Evolutionary conservation across 257 asterid species (phyloP), one percentile per base, ranked within the genome.

Genomic region (Linaria vulgaris): DNA sequence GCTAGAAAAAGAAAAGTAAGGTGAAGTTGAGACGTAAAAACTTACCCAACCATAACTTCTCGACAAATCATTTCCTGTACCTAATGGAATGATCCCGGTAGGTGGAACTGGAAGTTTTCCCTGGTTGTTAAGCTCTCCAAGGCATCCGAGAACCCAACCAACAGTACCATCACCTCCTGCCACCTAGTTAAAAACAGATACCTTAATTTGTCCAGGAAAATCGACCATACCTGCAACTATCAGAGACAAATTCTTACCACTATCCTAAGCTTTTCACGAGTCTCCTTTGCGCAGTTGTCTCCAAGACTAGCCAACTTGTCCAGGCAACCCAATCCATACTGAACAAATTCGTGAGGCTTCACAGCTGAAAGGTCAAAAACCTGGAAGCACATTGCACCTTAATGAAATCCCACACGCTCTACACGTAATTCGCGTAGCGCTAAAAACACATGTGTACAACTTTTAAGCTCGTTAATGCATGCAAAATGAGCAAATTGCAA

Each of bases 101-200:
- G 99, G 85, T 31, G 96, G 99, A 59, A 89, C 76, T 20, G 99
- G 97, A 30, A 82, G 69, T 51, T 94, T 79, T 25, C 44, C 73
- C 54, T 75, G 82, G 73, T 70, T 81, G 74, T 81, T 76, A 45
- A 92, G 94, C 73, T 87, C 91, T 37, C 95, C 99, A 39, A 92
- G 86, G 72, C 99, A 92, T 9, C 99, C 99, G 2, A 92, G 95
- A 61, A 89, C 90, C 99, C 99, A 92, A 21, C 99, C 99, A 65
- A 92, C 99, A 17, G 99, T 89, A 56, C 99, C 99, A 77, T 92
- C 99, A 79, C 99, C 99, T 57, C 99, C 99, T 15, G 99, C 99
- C 62, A 90, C 97, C 98, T 92, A 83, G 64, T 34, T 78, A 75
- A 66, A 38, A 64, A 64, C 63, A 58, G 57, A 27, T 64, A 34